Conservation (phyloP, 371 early-diverging fungal genomes). For the Rhizopus delemar region DNA sequence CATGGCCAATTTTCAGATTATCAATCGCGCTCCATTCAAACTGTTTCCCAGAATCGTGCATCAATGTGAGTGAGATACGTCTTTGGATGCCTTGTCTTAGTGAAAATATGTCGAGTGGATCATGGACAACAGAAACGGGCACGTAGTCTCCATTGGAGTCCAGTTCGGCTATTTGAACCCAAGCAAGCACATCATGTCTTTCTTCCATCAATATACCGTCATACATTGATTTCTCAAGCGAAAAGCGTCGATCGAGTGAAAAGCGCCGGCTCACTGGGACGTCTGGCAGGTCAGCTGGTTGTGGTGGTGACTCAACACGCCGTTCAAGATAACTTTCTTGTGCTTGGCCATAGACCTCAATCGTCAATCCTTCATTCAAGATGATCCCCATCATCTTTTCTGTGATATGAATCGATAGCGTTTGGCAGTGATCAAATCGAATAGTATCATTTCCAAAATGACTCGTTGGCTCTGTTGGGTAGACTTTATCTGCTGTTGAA, state of each 20-base stretch:
- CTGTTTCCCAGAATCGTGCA: slow-evolving; percentile 65
- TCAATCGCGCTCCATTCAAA: slow-evolving; percentile 61
- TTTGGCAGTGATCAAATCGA: slow-evolving; percentile 64
- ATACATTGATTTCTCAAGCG: slow-evolving; percentile 18
- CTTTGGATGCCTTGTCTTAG: slow-evolving; percentile 83
- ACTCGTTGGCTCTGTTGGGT: slow-evolving; percentile 63
- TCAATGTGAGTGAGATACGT: slow-evolving; percentile 62
- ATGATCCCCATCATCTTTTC: slow-evolving; percentile 51
- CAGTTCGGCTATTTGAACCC: slow-evolving; percentile 69
- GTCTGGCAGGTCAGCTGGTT: slow-evolving; percentile 2
- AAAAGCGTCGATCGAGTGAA: slow-evolving; percentile 21
- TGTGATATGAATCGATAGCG: slow-evolving; percentile 53
- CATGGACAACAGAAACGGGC: slow-evolving; percentile 51
- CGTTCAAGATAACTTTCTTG: slow-evolving; percentile 35
- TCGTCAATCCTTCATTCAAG: slow-evolving; percentile 39
- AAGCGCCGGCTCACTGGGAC: slow-evolving; percentile 16
- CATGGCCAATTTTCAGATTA: slow-evolving; percentile 53
- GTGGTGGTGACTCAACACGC: slow-evolving; percentile 4
- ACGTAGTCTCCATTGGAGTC: slow-evolving; percentile 67
- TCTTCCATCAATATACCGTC: slow-evolving; percentile 54
- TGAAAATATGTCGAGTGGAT: slow-evolving; percentile 49
- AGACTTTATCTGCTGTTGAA: slow-evolving; percentile 57
- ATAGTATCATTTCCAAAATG: slow-evolving; percentile 53
- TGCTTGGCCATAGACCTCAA: slow-evolving; percentile 67
- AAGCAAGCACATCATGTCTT: slow-evolving; percentile 59